phyloP scores from a whole-genome alignment of 306 rosid species.

The Cicer bijugum region DNA sequence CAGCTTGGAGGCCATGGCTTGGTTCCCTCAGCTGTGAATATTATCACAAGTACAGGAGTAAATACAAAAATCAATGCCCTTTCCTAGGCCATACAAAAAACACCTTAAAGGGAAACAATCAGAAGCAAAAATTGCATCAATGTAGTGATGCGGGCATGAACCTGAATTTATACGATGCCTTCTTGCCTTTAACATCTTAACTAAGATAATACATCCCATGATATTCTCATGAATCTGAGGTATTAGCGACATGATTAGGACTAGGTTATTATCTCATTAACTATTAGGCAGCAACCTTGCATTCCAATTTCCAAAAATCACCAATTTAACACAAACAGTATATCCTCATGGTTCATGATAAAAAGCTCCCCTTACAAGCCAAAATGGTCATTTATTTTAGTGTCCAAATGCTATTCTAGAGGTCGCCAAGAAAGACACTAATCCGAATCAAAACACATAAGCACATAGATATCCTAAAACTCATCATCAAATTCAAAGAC shows the following conservation, averaged over 20 bases:
- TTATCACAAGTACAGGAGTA: background rate
- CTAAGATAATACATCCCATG: background rate
- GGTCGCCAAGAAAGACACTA: background rate
- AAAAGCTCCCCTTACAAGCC: background rate
- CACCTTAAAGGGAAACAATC: background rate
- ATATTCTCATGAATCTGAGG: background rate
- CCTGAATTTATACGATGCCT: background rate
- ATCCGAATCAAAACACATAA: background rate
- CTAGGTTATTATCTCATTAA: background rate
- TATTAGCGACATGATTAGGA: background rate
- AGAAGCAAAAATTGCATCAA: background rate
- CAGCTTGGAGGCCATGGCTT: constrained; percentile 62
- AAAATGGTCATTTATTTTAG: background rate
- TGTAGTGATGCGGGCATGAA: background rate
- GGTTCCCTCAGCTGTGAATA: constrained; percentile 33
- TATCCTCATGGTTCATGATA: background rate
- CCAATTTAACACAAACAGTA: background rate
- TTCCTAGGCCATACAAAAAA: constrained; percentile 19
- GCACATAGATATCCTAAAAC: background rate
- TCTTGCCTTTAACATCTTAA: background rate
- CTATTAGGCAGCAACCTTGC: background rate
- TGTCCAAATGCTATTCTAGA: background rate
- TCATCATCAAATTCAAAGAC: background rate
- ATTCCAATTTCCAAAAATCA: background rate
- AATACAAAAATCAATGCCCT: background rate